Conservation (phyloP, 1,139 yeast genomes). For the Kazachstania sp. region DNA sequence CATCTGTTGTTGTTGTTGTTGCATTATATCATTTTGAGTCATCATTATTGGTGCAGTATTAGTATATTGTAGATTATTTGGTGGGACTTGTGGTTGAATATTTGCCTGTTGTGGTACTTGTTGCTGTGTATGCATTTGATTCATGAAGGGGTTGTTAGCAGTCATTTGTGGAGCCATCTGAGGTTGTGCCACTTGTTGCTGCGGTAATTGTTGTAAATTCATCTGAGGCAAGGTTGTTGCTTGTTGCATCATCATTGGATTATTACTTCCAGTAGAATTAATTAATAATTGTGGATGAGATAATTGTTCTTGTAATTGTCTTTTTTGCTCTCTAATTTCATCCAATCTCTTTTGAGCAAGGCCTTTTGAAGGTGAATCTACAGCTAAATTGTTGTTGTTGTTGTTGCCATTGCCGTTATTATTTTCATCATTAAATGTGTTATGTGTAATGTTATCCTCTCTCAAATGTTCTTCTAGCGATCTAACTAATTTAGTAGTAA, state of each 20-base stretch:
- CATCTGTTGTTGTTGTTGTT: not conserved
- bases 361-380: conserved; percentile 12
- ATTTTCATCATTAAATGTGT: conserved; percentile 48
- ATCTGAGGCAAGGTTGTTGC: not conserved
- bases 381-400: conserved; percentile 10
- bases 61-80: not conserved
- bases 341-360: conserved; percentile 26
- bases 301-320: conserved; percentile 24
- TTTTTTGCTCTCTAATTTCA: conserved; percentile 27
- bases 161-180: conserved; percentile 5
- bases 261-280: conserved; percentile 14
- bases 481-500: conserved; percentile 89
- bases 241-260: conserved; percentile 6
- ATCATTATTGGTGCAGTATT: not conserved
- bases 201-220: not conserved
- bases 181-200: not conserved
- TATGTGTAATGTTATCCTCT: conserved; percentile 24
- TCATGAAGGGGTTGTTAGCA: conserved; percentile 5
- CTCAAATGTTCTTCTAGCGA: conserved; percentile 79
- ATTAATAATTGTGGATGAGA: conserved; percentile 23
- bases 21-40: not conserved
- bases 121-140: conserved; percentile 15
- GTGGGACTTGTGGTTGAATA: not conserved
- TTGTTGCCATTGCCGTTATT: not conserved
- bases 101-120: conserved; percentile 8